These are phyloP conservation scores for Trichoderma sp. DNA, from an alignment of 2,329 filamentous ascomycete genomes.

Conservation along the genomic window DNA sequence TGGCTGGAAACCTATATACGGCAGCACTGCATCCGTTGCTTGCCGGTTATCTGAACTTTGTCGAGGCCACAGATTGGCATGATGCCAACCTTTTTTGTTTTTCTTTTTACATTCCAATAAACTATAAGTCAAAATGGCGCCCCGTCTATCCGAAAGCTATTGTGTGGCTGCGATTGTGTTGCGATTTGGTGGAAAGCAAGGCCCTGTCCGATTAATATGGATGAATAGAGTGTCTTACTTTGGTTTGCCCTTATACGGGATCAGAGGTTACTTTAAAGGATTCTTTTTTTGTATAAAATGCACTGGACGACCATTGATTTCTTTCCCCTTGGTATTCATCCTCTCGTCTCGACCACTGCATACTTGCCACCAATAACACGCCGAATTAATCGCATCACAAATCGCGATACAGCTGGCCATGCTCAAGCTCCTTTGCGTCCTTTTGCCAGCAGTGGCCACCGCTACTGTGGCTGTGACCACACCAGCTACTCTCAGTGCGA, in stretches of 20 bases:
- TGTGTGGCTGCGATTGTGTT: neutral
- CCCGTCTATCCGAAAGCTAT: neutral
- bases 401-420: slow-evolving; percentile 23
- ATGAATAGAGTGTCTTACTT: slow-evolving; percentile 1
- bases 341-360: neutral
- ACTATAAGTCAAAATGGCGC: neutral
- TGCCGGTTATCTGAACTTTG: neutral
- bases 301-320: neutral
- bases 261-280: neutral
- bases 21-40: neutral
- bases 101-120: neutral
- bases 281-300: slow-evolving; percentile 4
- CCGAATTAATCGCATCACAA: too few relatives aligned
- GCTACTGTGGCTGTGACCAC: slow-evolving; percentile 24
- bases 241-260: neutral
- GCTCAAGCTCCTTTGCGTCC: slow-evolving; percentile 25
- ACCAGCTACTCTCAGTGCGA: neutral
- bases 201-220: neutral
- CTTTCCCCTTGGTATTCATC: neutral
- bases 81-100: neutral
- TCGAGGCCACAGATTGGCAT: neutral
- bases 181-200: neutral
- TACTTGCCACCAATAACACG: neutral
- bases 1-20: neutral
- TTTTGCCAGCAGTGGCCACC: slow-evolving; percentile 29